A percentile compares a stretch with the other conserved stretches of the same genome.
These are phyloP conservation scores for Backusella tarrabulga DNA, from an alignment of 192 early-diverging fungal genomes.

Conservation along the genomic window DNA sequence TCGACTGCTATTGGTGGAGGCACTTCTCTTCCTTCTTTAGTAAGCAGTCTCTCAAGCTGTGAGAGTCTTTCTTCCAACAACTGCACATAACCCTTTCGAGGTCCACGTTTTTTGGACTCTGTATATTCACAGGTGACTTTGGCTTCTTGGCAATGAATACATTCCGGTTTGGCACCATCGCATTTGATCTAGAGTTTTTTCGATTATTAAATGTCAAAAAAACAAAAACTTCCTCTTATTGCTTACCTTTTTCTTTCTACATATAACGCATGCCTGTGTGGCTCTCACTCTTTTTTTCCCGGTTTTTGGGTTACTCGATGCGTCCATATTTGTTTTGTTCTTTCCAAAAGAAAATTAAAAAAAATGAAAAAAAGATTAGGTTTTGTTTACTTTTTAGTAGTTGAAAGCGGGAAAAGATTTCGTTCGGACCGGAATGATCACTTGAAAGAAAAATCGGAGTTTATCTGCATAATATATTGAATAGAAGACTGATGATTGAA, in stretches of 20 bases:
- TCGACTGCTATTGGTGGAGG: neutral
- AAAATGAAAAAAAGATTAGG: neutral
- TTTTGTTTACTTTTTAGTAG: neutral
- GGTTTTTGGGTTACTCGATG: neutral
- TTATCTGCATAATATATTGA: too few species aligned
- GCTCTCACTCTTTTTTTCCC: constrained; percentile 4
- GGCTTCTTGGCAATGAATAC: constrained; percentile 23
- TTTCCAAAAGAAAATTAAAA: too few species aligned
- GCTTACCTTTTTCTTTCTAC: constrained; percentile 34
- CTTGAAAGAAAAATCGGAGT: too few species aligned
- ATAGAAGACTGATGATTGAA: too few species aligned
- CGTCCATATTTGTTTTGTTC: neutral
- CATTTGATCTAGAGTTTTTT: constrained; percentile 22
- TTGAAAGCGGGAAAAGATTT: too few species aligned
- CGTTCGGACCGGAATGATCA: too few species aligned
- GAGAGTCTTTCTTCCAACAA: constrained; percentile 31
- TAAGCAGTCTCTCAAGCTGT: constrained; percentile 12
- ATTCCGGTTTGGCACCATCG: constrained; percentile 31
- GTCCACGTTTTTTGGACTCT: constrained; percentile 26
- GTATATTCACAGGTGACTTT: constrained; percentile 14
- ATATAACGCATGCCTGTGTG: constrained; percentile 30
- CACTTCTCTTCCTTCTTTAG: neutral
- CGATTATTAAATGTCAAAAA: neutral
- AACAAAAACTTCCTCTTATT: neutral
- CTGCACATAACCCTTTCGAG: constrained; percentile 35